Evolutionary conservation across 768 basidiomycete species (phyloP).

Genomic region (Suillus variegatus): DNA sequence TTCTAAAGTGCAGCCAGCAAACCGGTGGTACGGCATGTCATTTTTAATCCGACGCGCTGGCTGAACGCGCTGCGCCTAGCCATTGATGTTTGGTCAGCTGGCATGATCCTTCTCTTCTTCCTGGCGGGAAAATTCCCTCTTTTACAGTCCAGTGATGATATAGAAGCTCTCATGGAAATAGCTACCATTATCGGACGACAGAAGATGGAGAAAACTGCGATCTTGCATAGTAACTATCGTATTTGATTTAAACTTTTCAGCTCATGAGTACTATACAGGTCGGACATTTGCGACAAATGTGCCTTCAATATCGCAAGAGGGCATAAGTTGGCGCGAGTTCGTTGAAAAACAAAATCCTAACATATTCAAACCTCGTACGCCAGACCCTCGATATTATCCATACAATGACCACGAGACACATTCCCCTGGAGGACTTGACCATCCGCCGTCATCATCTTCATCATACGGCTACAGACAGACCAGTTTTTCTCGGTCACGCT

Average conservation of each 20-base stretch:
- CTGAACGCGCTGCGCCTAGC: slow-evolving; percentile 49
- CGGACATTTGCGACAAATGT: slow-evolving; percentile 91
- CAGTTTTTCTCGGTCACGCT: slow-evolving; percentile 24
- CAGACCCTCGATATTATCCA: slow-evolving; percentile 57
- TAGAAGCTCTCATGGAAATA: slow-evolving; percentile 95
- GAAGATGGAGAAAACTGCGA: slow-evolving; percentile 82
- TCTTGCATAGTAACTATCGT: slow-evolving; percentile 76
- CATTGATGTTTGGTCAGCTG: slow-evolving; percentile 95
- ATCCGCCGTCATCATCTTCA: slow-evolving; percentile 35
- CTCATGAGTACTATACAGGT: slow-evolving; percentile 46
- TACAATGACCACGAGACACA: slow-evolving; percentile 37
- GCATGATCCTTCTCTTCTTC: slow-evolving; percentile 91
- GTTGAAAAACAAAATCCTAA: slow-evolving; percentile 79
- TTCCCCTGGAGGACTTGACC: slow-evolving; percentile 17
- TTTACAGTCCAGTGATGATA: slow-evolving; percentile 92
- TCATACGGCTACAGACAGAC: no score
- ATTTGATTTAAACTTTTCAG: slow-evolving; percentile 1
- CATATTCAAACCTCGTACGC: slow-evolving; percentile 51
- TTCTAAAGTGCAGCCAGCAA: slow-evolving; percentile 93
- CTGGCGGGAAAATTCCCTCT: slow-evolving; percentile 90
- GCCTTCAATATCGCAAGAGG: slow-evolving; percentile 68
- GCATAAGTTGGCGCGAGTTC: slow-evolving; percentile 71
- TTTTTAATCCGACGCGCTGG: slow-evolving; percentile 1
- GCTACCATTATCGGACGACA: slow-evolving; percentile 81
- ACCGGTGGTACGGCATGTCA: slow-evolving; percentile 69